Conservation (phyloP, 1,139 yeast species). For the Zygosaccharomyces sapae region DNA sequence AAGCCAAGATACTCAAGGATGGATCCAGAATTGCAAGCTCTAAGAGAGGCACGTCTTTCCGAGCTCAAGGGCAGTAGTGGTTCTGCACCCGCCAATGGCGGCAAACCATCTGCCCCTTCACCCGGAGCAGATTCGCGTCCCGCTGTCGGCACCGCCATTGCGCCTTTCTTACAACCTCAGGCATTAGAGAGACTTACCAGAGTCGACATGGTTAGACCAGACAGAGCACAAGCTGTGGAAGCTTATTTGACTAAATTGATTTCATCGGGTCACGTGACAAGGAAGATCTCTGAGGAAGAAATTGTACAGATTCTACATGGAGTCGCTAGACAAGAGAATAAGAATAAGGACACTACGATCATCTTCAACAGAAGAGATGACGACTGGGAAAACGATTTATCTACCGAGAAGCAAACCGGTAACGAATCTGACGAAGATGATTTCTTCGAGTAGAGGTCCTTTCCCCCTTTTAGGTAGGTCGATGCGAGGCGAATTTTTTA, state of each 20-base stretch:
- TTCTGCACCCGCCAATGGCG: conserved; percentile 18
- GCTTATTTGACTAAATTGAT: conserved; percentile 68
- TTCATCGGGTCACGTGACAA: conserved; percentile 71
- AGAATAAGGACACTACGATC: conserved; percentile 57
- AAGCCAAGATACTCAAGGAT: conserved; percentile 11
- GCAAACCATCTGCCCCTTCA: conserved; percentile 15
- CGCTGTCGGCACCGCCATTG: conserved; percentile 39
- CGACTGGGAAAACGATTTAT: conserved; percentile 34
- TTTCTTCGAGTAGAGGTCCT: conserved; percentile 39
- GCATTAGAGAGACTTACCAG: conserved; percentile 88
- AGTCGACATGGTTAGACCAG: conserved; percentile 85
- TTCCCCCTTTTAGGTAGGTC: conserved; percentile 3
- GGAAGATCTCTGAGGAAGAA: conserved; percentile 72
- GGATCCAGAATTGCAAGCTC: conserved; percentile 82
- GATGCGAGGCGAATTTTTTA: conserved; percentile 2
- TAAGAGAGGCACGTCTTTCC: conserved; percentile 80
- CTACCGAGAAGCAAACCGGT: conserved; percentile 24
- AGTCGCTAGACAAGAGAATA: conserved; percentile 71
- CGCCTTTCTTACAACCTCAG: conserved; percentile 69
- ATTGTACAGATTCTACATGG: conserved; percentile 80
- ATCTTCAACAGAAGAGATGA: conserved; percentile 46
- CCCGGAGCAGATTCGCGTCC: conserved; percentile 7
- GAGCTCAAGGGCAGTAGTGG: conserved; percentile 53
- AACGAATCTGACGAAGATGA: conserved; percentile 39
- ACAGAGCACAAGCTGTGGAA: conserved; percentile 85